Evolutionary conservation across 768 basidiomycete genomes (phyloP), one percentile per base, ranked within the genome.

Genomic region (Mycena galericulata): DNA sequence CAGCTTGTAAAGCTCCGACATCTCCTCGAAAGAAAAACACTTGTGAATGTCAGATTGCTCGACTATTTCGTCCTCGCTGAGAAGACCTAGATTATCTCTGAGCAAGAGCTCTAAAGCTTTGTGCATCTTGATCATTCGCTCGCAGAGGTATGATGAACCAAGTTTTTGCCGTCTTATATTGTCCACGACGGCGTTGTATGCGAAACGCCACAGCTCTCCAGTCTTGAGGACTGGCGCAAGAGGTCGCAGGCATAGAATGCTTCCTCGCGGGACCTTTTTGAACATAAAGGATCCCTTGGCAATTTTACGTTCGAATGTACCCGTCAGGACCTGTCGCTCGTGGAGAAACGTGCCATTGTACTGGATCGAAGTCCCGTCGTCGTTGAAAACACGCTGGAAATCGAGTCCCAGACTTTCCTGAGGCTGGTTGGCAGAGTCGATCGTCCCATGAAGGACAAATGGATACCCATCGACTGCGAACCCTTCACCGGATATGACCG

Each of bases 211-310:
- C 45, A 64, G 24, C 32, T 55, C 40, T 17, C 38, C n/a, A 15
- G 53, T 7, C 18, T 41, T 49, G 24, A 68, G 60, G 12, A 24
- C 12, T 4, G 43, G 20, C 15, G 18, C 38, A 4, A 62, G 15
- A n/a, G 67, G 67, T 17, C 60, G 67, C 32, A 54, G 34, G 36
- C 67, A 68, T 53, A 68, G 29, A 20, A 68, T 45, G 8, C 17
- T 15, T 1, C 62, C 34, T 2, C 4, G 17, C 2, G 53, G 47
- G 24, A 64, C 67, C 20, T 68, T 68, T 43, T 68, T 68, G 47
- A 68, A 54, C 38, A 68, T 1, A 46, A 63, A 68, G 2, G 45
- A 46, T 7, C 67, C 67, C 1, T 43, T 49, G 30, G 29, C 30
- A 7, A 32, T 32, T 3, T 20, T 22, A 26, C 56, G 54, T 4